phyloP scores from a whole-genome alignment of 352 stramenopile species.

The Phytophthora hybrid region DNA sequence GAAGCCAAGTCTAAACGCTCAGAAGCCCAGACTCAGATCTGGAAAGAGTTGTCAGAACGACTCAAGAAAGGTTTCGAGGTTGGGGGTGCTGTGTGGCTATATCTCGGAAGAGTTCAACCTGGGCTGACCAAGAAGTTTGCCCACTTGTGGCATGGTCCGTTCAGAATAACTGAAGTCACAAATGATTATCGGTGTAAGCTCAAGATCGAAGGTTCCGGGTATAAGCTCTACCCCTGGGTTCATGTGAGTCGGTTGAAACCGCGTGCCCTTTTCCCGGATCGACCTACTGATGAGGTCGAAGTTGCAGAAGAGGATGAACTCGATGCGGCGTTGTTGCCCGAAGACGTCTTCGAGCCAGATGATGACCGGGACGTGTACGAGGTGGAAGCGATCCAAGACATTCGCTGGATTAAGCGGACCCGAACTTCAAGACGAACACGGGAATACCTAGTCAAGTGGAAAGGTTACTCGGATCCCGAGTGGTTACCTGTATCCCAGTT shows the following conservation, averaged over 20 bases:
- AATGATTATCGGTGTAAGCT: background rate
- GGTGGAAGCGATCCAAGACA: no score
- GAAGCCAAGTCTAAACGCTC: constrained; percentile 2
- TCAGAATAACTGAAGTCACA: background rate
- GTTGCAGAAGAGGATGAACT: background rate
- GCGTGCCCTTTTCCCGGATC: background rate
- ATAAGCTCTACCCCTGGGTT: background rate
- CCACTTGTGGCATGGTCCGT: constrained; percentile 15
- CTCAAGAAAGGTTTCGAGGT: background rate
- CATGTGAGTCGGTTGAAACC: constrained; percentile 1
- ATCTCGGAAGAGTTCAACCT: constrained; percentile 1
- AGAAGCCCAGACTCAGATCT: background rate
- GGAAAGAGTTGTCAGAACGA: background rate
- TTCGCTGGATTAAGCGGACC: no score
- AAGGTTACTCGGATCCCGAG: no score
- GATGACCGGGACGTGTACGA: background rate
- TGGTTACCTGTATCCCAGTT: no score
- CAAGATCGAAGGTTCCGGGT: background rate
- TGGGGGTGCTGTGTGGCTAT: constrained; percentile 10
- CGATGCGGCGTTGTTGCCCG: background rate
- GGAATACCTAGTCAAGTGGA: no score
- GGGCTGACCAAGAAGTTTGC: constrained; percentile 15
- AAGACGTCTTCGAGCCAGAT: background rate
- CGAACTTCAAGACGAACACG: no score
- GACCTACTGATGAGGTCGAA: background rate